Conservation (phyloP, 768 basidiomycete species). For the Russula sp. region DNA sequence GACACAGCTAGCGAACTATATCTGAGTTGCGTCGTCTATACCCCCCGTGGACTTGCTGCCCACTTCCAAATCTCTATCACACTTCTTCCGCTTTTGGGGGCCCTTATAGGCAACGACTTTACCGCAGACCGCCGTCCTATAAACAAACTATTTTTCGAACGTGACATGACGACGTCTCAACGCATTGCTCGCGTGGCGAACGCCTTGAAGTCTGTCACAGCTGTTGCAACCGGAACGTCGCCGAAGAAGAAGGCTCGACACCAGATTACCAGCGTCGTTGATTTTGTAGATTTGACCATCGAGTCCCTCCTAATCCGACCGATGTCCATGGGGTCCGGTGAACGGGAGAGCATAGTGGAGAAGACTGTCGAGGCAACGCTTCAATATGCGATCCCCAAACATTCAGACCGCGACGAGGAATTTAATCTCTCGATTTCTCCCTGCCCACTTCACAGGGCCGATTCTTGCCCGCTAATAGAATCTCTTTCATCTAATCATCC, state of each 20-base stretch:
- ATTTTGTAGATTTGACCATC: constrained; percentile 67
- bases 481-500: constrained; percentile 35
- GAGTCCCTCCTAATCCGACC: constrained; percentile 50
- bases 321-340: constrained; percentile 50
- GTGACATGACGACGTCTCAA: constrained; percentile 47
- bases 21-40: constrained; percentile 54
- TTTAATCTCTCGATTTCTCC: constrained; percentile 50
- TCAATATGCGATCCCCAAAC: constrained; percentile 69
- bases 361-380: constrained; percentile 67
- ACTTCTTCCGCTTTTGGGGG: constrained; percentile 70
- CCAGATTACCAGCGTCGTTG: constrained; percentile 63
- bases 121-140: constrained; percentile 39
- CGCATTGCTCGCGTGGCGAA: constrained; percentile 62
- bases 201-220: constrained; percentile 50
- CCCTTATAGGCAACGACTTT: constrained; percentile 79
- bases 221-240: constrained; percentile 34
- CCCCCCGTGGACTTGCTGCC: constrained; percentile 52
- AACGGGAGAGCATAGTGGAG: constrained; percentile 59
- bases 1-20: constrained; percentile 34
- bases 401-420: constrained; percentile 38
- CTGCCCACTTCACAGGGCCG: constrained; percentile 57
- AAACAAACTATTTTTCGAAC: constrained; percentile 65
- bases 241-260: constrained; percentile 46
- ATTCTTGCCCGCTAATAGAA: constrained; percentile 49
- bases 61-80: constrained; percentile 63